Conservation (phyloP, 306 rosid species). For the Potentilla sterilis region DNA sequence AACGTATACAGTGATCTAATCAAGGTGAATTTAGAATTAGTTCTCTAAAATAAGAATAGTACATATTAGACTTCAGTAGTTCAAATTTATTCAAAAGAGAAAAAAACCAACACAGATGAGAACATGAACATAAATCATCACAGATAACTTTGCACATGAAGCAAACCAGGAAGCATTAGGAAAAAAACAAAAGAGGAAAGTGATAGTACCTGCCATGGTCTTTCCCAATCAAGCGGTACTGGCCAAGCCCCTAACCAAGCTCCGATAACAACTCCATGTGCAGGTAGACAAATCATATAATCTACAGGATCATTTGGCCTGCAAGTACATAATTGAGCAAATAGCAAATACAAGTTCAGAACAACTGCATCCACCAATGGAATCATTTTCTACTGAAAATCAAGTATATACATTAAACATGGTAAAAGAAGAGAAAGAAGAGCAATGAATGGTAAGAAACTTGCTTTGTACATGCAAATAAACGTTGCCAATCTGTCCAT, state of each 20-base stretch:
- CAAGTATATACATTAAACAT: neutral
- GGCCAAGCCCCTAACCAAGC: slow-evolving; percentile 99
- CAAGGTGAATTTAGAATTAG: neutral
- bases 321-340: slow-evolving; percentile 16
- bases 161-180: neutral
- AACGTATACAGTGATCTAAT: too few relatives aligned
- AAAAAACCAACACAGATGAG: too few relatives aligned
- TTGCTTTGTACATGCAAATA: slow-evolving; percentile 72
- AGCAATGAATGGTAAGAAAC: slow-evolving; percentile 18
- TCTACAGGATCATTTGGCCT: slow-evolving; percentile 69
- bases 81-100: neutral
- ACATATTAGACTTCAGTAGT: neutral
- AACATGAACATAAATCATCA: neutral
- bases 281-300: slow-evolving; percentile 69
- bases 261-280: slow-evolving; percentile 86
- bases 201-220: slow-evolving; percentile 80
- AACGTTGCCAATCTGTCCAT: slow-evolving; percentile 76
- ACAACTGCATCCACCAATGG: neutral
- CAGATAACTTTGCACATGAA: neutral
- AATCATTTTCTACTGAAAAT: neutral
- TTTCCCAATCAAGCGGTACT: slow-evolving; percentile 99
- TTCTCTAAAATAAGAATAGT: neutral
- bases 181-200: neutral
- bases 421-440: slow-evolving; percentile 16
- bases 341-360: neutral